Conservation (phyloP, 2,329 filamentous ascomycete genomes). For the Rhinocladiella mackenziei region DNA sequence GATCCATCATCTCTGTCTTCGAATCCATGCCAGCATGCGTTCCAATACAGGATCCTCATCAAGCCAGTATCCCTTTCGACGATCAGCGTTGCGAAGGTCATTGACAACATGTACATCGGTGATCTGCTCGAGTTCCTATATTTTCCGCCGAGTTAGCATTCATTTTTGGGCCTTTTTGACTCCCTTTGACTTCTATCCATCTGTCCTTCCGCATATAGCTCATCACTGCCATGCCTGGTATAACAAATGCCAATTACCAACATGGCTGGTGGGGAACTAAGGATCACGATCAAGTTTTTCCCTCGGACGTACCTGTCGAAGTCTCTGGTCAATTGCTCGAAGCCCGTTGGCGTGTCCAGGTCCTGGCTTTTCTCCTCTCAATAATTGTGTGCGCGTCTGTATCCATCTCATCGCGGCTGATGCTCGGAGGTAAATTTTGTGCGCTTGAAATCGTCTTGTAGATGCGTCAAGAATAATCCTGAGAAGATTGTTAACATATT, state of each 20-base stretch:
- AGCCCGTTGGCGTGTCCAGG: constrained; percentile 47
- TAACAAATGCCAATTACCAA: constrained; percentile 4
- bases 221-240: constrained; percentile 22
- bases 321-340: constrained; percentile 45
- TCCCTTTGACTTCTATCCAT: neutral
- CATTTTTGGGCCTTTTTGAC: no score
- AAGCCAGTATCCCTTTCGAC: constrained; percentile 58
- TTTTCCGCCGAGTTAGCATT: constrained; percentile 9
- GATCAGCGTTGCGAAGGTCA: constrained; percentile 53
- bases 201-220: constrained; percentile 3
- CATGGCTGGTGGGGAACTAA: constrained; percentile 13
- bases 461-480: constrained; percentile 60
- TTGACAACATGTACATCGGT: constrained; percentile 56
- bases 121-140: constrained; percentile 54
- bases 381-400: constrained; percentile 49
- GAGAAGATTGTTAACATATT: constrained; percentile 25
- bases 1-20: constrained; percentile 34
- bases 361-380: constrained; percentile 50
- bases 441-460: constrained; percentile 58
- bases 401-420: constrained; percentile 58
- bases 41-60: constrained; percentile 56
- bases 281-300: constrained; percentile 2
- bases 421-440: constrained; percentile 57
- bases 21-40: constrained; percentile 47
- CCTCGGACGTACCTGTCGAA: constrained; percentile 46